phyloP scores from a whole-genome alignment of 2,329 filamentous ascomycete species.

The Arthroderma uncinatum region DNA sequence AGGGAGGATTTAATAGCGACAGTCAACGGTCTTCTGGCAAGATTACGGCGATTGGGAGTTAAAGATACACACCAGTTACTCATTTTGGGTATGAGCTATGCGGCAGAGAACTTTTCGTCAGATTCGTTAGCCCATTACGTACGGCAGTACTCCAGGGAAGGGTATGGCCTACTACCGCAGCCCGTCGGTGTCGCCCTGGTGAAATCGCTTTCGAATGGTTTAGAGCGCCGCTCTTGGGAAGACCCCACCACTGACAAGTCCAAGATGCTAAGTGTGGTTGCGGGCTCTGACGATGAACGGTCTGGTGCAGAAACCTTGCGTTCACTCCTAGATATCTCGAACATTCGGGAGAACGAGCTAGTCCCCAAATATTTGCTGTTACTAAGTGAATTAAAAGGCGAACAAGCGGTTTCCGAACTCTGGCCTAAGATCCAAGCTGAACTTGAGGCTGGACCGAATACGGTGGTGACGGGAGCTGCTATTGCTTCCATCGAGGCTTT shows the following conservation, averaged over 20 bases:
- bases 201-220: constrained; percentile 12
- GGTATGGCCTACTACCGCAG: constrained; percentile 7
- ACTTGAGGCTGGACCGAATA: constrained; percentile 5
- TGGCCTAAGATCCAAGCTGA: constrained; percentile 19
- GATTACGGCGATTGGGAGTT: constrained; percentile 18
- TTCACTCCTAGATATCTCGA: constrained; percentile 8
- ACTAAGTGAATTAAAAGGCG: constrained; percentile 18
- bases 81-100: constrained; percentile 23
- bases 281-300: constrained; percentile 1
- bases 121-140: constrained; percentile 23
- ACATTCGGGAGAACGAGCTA: constrained; percentile 4
- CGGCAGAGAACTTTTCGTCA: constrained; percentile 23
- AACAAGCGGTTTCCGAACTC: constrained; percentile 15
- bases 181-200: constrained; percentile 17
- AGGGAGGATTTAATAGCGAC: constrained; percentile 24
- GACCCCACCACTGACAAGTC: constrained; percentile 2
- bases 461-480: constrained; percentile 12
- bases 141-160: constrained; percentile 12
- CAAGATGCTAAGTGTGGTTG: constrained; percentile 10
- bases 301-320: background rate
- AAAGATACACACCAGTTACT: constrained; percentile 10
- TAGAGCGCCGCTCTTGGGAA: constrained; percentile 8
- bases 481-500: constrained; percentile 22
- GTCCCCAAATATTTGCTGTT: constrained; percentile 9
- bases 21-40: constrained; percentile 23